These are phyloP conservation scores for Vitis hybrid DNA, from an alignment of 177 flowering plant genomes.

Conservation along the genomic window DNA sequence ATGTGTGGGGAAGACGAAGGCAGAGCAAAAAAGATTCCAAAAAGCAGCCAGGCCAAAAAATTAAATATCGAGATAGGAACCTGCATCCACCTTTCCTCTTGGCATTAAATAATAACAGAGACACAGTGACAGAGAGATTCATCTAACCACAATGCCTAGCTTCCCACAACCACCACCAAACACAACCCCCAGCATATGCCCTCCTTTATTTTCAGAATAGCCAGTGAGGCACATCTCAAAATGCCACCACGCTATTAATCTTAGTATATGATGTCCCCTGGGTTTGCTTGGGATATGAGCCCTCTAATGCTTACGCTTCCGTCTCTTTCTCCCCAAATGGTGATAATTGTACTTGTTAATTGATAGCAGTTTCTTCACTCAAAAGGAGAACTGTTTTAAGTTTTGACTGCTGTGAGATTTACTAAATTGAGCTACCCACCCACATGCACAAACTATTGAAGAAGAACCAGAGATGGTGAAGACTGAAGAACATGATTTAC, in stretches of 20 bases:
- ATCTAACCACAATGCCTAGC: background rate
- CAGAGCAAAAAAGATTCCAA: background rate
- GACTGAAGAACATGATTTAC: background rate
- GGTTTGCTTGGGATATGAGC: no score
- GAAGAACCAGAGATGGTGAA: no score
- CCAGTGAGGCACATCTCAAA: no score
- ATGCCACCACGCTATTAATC: no score
- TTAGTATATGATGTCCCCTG: no score
- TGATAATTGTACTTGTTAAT: no score
- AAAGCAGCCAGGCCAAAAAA: background rate
- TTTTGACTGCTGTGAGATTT: no score
- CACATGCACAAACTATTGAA: no score
- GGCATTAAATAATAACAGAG: constrained; percentile 16
- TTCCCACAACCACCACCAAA: background rate
- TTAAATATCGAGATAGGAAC: constrained; percentile 16
- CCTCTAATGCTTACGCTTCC: no score
- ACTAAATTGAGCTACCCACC: background rate
- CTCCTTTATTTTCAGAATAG: background rate
- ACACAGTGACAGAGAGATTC: background rate
- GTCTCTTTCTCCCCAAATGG: no score
- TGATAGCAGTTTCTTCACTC: no score
- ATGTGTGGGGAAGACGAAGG: background rate
- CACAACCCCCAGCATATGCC: background rate
- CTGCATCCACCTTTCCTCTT: constrained; percentile 17
- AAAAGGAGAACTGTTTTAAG: no score